Evolutionary conservation across 2,329 filamentous ascomycete species (phyloP), one percentile per base, ranked within the genome.

Genomic region (Fusarium tupiense): DNA sequence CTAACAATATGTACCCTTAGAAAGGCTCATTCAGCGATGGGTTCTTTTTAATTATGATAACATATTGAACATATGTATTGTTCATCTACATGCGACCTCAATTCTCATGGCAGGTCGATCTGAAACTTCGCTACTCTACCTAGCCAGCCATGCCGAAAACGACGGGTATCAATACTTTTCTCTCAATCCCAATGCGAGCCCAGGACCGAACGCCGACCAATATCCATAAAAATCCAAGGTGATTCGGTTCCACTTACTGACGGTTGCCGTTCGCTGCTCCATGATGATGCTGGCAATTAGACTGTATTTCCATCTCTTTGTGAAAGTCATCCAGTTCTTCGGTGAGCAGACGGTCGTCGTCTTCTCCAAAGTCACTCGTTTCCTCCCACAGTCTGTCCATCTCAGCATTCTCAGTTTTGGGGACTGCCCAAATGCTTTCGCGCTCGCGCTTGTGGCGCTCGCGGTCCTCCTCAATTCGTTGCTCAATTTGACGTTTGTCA

Each of bases 381-480:
- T 98, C 94, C 46, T 96, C 94, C 92, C 93, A 97, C 74, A 97
- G 84, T 83, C 91, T 93, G 72, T 92, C 89, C 84, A 94, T 92
- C 83, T 98, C 96, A 17, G 85, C 84, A 41, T 91, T 89, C 33
- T 89, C 87, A 14, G 76, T 78, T 14, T 89, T 87, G 37, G 90
- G 90, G 6, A 98, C 91, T 2, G 95, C 94, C 96, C 97, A 99
- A 72, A 98, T 97, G 77, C 92, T 95, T 84, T 99, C 96, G 29
- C 96, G 87, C 78, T 96, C 86, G 49, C 96, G 87, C 86, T 99
- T 99, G 83, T 99, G 97, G 49, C 96, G 87, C 82, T 99, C 96
- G 8, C 96, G 88, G 82, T 99, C 96, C 83, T 99, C 97, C 78
- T 99, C 97, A 72, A 99, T 98, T 46, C 96, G 88, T 85, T 98